Percentiles rank a stretch among this genome's conserved stretches.
Conservation (phyloP, 129 eudicot genomes). For the Smallanthus sonchifolius region DNA sequence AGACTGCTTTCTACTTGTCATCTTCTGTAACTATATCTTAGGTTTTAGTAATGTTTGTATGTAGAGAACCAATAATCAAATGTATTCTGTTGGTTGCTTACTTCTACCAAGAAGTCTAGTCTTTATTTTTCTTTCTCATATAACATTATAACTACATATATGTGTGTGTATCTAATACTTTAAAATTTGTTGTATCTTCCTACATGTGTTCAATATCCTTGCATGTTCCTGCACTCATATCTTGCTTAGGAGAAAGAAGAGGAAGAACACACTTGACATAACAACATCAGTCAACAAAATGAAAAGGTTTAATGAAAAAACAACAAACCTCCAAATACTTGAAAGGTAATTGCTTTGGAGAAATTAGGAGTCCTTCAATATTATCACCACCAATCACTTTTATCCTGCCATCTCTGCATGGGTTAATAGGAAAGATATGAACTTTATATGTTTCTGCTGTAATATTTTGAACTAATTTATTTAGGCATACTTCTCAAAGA, state of each 20-base stretch:
- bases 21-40: not conserved
- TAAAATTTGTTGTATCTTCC: not conserved
- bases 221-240: not conserved
- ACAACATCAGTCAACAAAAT: not conserved
- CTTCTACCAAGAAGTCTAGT: not conserved
- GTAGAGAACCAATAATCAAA: not conserved
- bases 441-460: conserved; percentile 6
- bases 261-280: conserved; percentile 2
- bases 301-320: conserved; percentile 9
- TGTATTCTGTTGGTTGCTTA: not conserved
- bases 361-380: conserved; percentile 81
- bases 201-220: not conserved
- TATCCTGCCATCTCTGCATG: conserved; percentile 93
- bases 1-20: not conserved
- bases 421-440: not conserved
- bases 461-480: not conserved
- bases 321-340: conserved; percentile 81
- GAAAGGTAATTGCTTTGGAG: conserved; percentile 73
- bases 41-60: not conserved
- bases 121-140: not conserved
- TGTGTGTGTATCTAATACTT: not conserved
- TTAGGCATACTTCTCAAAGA: not conserved
- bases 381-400: conserved; percentile 92
- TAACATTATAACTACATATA: not conserved
- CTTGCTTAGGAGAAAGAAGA: not conserved